A percentile compares a stretch with the other conserved stretches of the same genome.
Evolutionary conservation across 345 rosid genomes (phyloP).

Genomic region (Reutealis trisperma): DNA sequence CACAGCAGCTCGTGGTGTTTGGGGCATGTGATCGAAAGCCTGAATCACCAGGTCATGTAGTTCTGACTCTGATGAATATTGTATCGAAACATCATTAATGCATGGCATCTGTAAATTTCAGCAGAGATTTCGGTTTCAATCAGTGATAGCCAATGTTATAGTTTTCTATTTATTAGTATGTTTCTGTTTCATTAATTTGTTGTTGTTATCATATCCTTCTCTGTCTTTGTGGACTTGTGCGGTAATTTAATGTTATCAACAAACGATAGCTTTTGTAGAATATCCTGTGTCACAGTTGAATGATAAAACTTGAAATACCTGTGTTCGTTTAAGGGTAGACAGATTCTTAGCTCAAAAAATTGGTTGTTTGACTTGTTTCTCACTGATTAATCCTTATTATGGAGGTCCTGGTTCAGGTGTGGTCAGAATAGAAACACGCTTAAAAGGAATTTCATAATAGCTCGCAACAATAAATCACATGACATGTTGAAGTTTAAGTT

Average conservation of each 20-base stretch:
- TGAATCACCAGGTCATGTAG: slow-evolving; percentile 3
- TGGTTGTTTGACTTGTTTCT: no score
- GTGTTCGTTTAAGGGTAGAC: no score
- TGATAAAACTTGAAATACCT: background rate
- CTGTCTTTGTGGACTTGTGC: background rate
- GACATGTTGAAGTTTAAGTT: no score
- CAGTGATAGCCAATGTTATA: background rate
- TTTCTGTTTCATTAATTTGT: background rate
- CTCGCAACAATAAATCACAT: no score
- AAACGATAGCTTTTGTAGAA: background rate
- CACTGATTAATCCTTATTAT: no score
- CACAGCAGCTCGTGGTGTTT: slow-evolving; percentile 78
- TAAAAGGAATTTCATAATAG: no score
- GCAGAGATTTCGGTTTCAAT: background rate
- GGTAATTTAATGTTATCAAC: background rate
- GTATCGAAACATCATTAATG: background rate
- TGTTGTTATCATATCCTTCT: background rate
- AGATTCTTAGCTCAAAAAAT: no score
- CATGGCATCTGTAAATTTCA: slow-evolving; percentile 11
- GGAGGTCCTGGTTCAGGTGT: no score
- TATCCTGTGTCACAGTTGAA: background rate
- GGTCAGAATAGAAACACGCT: no score
- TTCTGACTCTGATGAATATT: slow-evolving; percentile 1
- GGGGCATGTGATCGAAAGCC: slow-evolving; percentile 68
- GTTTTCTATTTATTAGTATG: background rate